Evolutionary conservation across 2,329 filamentous ascomycete species (phyloP).

Genomic region (Alternaria atra): DNA sequence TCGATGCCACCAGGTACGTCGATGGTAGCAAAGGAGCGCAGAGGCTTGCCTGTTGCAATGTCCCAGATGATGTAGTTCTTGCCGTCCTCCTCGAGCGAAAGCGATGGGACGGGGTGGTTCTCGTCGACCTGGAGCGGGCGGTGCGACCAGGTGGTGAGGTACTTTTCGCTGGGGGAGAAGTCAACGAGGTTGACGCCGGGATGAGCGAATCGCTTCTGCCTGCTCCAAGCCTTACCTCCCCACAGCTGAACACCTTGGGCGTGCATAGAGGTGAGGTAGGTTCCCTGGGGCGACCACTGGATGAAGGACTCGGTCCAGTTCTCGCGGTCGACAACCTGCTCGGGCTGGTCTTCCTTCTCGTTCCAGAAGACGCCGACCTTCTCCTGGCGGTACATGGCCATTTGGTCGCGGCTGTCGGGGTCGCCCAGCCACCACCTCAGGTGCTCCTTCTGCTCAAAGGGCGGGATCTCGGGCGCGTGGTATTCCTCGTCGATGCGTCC

Average conservation of each 20-base stretch:
- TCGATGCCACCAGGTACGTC: slow-evolving; percentile 75
- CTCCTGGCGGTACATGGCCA: slow-evolving; percentile 92
- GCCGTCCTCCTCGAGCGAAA: slow-evolving; percentile 84
- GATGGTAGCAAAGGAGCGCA: slow-evolving; percentile 92
- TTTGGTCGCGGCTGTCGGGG: slow-evolving; percentile 89
- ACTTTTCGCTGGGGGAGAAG: slow-evolving; percentile 91
- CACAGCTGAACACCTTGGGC: slow-evolving; percentile 96
- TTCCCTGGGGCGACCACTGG: slow-evolving; percentile 96
- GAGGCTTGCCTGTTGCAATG: slow-evolving; percentile 84
- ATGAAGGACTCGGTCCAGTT: slow-evolving; percentile 99
- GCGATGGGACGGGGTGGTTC: slow-evolving; percentile 80
- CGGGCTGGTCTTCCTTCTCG: slow-evolving; percentile 90
- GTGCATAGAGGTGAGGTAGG: slow-evolving; percentile 93
- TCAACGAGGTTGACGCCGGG: slow-evolving; percentile 95
- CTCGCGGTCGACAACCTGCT: slow-evolving; percentile 87
- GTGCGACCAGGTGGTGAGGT: slow-evolving; percentile 96
- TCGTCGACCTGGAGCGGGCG: slow-evolving; percentile 92
- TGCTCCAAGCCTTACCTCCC: slow-evolving; percentile 88
- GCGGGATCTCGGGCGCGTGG: slow-evolving; percentile 78
- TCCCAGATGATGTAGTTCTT: slow-evolving; percentile 99
- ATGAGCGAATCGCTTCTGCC: slow-evolving; percentile 92
- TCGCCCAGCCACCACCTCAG: slow-evolving; percentile 93
- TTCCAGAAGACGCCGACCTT: slow-evolving; percentile 98
- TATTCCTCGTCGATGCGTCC: slow-evolving; percentile 94
- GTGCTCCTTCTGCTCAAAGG: slow-evolving; percentile 92